Conservation (phyloP, 352 stramenopile species). For the Phytophthora citrophthora region DNA sequence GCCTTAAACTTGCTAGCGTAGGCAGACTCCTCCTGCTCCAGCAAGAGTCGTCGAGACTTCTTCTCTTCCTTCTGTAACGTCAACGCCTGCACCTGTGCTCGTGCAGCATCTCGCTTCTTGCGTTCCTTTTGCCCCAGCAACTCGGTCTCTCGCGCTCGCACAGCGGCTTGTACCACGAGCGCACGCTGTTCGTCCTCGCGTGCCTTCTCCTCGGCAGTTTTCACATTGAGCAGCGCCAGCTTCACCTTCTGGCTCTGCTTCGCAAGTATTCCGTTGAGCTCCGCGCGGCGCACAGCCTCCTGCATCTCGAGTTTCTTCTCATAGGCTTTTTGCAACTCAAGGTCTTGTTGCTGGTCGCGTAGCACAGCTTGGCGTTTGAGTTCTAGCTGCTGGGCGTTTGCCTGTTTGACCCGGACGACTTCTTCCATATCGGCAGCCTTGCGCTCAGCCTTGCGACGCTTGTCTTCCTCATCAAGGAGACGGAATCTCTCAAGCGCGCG, state of each 20-base stretch:
- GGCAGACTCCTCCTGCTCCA: conserved; percentile 44
- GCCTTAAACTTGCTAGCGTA: conserved; percentile 56
- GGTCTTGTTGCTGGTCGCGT: conserved; percentile 51
- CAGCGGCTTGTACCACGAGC: conserved; percentile 44
- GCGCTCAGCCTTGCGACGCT: conserved; percentile 46
- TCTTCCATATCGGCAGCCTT: conserved; percentile 55
- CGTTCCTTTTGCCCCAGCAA: conserved; percentile 40
- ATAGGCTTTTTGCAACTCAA: conserved; percentile 52
- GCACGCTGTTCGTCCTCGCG: conserved; percentile 62
- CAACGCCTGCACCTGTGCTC: conserved; percentile 45
- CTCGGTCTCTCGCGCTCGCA: conserved; percentile 45
- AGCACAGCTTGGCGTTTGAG: conserved; percentile 48
- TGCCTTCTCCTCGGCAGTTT: conserved; percentile 64
- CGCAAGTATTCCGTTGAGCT: conserved; percentile 51
- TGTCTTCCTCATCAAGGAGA: conserved; percentile 53
- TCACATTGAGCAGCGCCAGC: conserved; percentile 63
- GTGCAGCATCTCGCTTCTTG: conserved; percentile 41
- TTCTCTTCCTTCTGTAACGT: conserved; percentile 55
- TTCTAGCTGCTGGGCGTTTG: conserved; percentile 57
- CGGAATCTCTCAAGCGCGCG: conserved; percentile 48
- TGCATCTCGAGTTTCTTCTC: conserved; percentile 56
- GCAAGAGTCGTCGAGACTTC: conserved; percentile 21
- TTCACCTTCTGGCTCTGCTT: conserved; percentile 68
- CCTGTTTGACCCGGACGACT: conserved; percentile 53
- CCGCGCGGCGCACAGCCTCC: conserved; percentile 48